Evolutionary conservation across 352 stramenopile genomes (phyloP).

Genomic region (Phytophthora gonapodyides): DNA sequence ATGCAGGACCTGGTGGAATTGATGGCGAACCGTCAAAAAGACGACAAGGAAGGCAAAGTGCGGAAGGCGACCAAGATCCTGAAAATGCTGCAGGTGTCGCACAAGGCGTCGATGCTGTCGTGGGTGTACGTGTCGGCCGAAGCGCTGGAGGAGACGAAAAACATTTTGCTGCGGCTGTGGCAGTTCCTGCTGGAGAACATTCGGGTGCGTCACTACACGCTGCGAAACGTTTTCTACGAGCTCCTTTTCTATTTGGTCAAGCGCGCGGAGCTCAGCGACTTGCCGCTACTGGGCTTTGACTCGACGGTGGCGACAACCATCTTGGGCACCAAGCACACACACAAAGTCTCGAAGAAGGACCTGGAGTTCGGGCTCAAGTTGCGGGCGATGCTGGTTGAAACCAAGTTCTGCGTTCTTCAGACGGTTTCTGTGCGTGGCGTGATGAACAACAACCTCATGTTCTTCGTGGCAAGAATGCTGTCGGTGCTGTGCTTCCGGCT

Average conservation of each 20-base stretch:
- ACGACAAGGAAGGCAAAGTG: constrained; percentile 91
- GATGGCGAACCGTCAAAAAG: constrained; percentile 88
- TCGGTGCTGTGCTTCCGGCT: constrained; percentile 88
- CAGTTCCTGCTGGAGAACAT: constrained; percentile 91
- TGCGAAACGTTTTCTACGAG: constrained; percentile 91
- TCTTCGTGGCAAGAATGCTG: constrained; percentile 88
- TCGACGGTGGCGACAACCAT: constrained; percentile 65
- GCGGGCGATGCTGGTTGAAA: constrained; percentile 89
- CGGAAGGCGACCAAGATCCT: constrained; percentile 90
- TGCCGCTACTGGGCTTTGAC: constrained; percentile 85
- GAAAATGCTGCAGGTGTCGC: constrained; percentile 89
- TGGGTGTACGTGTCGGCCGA: constrained; percentile 87
- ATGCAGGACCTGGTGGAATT: constrained; percentile 89
- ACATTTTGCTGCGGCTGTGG: constrained; percentile 83
- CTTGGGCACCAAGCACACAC: constrained; percentile 68
- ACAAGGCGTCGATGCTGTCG: constrained; percentile 90
- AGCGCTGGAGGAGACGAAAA: constrained; percentile 87
- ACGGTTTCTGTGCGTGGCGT: constrained; percentile 87
- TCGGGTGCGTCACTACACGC: constrained; percentile 87
- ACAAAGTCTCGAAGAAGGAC: constrained; percentile 83
- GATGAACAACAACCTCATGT: constrained; percentile 94
- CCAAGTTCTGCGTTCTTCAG: constrained; percentile 88
- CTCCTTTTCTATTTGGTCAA: constrained; percentile 90
- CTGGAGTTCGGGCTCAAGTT: constrained; percentile 86
- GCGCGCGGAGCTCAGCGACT: constrained; percentile 82